These are phyloP conservation scores for Citeromyces nyonsensis DNA, from an alignment of 805 yeast genomes.

Conservation along the genomic window DNA sequence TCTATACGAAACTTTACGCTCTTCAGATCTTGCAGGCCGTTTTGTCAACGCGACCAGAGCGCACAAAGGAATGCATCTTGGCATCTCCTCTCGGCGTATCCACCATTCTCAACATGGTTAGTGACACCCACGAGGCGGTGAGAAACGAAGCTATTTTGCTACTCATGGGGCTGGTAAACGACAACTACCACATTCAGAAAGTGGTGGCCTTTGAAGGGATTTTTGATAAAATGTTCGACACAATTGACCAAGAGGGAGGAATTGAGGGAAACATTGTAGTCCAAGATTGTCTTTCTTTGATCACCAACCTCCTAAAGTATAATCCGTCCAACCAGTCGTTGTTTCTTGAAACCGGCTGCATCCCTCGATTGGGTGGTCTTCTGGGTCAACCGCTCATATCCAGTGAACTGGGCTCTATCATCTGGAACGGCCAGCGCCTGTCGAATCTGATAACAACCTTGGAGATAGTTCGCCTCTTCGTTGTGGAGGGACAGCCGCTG, in stretches of 20 bases:
- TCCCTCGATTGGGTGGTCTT: slow-evolving; percentile 46
- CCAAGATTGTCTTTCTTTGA: slow-evolving; percentile 71
- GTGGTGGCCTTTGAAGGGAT: slow-evolving; percentile 90
- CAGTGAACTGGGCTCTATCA: slow-evolving; percentile 23
- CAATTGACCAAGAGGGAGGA: slow-evolving; percentile 80
- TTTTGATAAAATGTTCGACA: slow-evolving; percentile 67
- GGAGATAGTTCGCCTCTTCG: slow-evolving; percentile 61
- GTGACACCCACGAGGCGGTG: slow-evolving; percentile 66
- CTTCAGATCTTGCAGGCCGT: slow-evolving; percentile 77
- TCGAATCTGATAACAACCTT: slow-evolving; percentile 52
- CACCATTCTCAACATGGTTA: slow-evolving; percentile 45
- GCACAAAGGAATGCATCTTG: slow-evolving; percentile 61
- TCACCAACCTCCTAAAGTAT: slow-evolving; percentile 58
- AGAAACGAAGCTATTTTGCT: slow-evolving; percentile 78
- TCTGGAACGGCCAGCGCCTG: slow-evolving; percentile 68
- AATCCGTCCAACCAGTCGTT: slow-evolving; percentile 83
- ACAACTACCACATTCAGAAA: slow-evolving; percentile 78
- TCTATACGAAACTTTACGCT: slow-evolving; percentile 68
- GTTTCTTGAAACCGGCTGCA: slow-evolving; percentile 74
- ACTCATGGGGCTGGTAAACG: slow-evolving; percentile 69
- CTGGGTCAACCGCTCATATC: slow-evolving; percentile 44
- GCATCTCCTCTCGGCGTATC: slow-evolving; percentile 71
- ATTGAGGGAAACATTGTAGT: slow-evolving; percentile 80
- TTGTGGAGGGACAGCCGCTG: slow-evolving; percentile 41
- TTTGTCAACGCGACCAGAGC: slow-evolving; percentile 55